Conservation (phyloP, 1,139 yeast genomes). For the Trichomonascaceae sp. region DNA sequence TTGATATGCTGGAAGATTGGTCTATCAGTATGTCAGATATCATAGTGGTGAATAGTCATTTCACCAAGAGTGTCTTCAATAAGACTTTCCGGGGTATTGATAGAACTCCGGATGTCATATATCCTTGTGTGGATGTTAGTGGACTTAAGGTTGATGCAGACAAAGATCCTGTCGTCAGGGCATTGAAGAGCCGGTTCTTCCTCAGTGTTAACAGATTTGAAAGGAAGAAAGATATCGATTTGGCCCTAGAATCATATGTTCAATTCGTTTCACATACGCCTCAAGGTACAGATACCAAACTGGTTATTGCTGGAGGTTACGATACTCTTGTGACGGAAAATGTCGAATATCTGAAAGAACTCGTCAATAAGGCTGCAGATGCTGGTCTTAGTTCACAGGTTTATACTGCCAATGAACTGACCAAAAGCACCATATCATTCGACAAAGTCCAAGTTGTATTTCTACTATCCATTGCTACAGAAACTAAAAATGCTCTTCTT, state of each 20-base stretch:
- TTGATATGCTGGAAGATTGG: constrained; percentile 75
- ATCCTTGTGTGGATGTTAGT: constrained; percentile 73
- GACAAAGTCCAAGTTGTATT: constrained; percentile 50
- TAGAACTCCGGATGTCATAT: constrained; percentile 60
- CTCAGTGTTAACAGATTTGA: constrained; percentile 86
- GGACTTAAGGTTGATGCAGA: constrained; percentile 5
- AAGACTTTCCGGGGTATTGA: constrained; percentile 51
- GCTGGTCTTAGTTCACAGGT: background rate
- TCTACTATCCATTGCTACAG: constrained; percentile 69
- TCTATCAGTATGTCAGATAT: constrained; percentile 72
- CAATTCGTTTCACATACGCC: constrained; percentile 23
- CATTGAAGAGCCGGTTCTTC: constrained; percentile 36
- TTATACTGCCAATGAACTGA: background rate
- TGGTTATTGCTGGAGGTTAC: constrained; percentile 89
- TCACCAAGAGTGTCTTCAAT: constrained; percentile 66
- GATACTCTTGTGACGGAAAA: constrained; percentile 74
- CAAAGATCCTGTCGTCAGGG: constrained; percentile 4
- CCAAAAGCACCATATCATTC: background rate
- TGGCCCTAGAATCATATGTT: constrained; percentile 67
- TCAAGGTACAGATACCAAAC: constrained; percentile 26
- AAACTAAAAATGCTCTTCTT: constrained; percentile 60
- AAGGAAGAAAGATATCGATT: constrained; percentile 69
- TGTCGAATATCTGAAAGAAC: constrained; percentile 59
- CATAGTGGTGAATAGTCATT: constrained; percentile 80
- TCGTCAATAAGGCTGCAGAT: constrained; percentile 44